Conservation (phyloP, 441 rosid genomes). For the Jatropha podagrica region DNA sequence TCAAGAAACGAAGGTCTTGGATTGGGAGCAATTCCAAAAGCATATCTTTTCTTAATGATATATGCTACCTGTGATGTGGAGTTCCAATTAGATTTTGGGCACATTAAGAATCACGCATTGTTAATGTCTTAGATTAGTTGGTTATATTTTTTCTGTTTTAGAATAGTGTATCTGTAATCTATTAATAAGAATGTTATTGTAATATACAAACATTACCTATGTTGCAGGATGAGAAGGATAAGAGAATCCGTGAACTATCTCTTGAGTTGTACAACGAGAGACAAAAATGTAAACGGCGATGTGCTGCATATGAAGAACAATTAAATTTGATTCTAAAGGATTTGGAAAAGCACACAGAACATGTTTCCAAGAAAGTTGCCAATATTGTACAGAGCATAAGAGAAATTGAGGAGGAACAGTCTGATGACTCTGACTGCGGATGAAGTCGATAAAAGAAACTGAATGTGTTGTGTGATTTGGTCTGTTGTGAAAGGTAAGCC, state of each 20-base stretch:
- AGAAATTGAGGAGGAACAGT: constrained; percentile 21
- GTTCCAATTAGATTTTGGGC: not conserved
- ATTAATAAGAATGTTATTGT: not conserved
- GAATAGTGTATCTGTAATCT: not conserved
- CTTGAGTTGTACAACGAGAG: no score
- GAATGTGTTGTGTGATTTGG: not conserved
- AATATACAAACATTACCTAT: not conserved
- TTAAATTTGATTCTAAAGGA: constrained; percentile 19
- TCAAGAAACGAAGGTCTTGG: not conserved
- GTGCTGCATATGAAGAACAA: constrained; percentile 27
- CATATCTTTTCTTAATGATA: not conserved
- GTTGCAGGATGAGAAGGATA: no score
- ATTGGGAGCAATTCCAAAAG: not conserved
- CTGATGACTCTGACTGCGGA: constrained; percentile 14
- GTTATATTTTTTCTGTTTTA: not conserved
- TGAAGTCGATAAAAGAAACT: not conserved
- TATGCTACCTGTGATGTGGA: not conserved
- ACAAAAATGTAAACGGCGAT: no score
- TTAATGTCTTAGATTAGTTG: not conserved
- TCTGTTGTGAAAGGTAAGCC: not conserved
- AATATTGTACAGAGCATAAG: constrained; percentile 23
- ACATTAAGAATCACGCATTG: not conserved
- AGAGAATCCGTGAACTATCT: no score
- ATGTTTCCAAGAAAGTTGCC: constrained; percentile 21
- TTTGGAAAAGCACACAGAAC: constrained; percentile 24